Percentiles rank a stretch among this genome's conserved stretches.
Evolutionary conservation across 2,329 filamentous ascomycete species (phyloP).

Genomic region (Aureobasidium sp.): DNA sequence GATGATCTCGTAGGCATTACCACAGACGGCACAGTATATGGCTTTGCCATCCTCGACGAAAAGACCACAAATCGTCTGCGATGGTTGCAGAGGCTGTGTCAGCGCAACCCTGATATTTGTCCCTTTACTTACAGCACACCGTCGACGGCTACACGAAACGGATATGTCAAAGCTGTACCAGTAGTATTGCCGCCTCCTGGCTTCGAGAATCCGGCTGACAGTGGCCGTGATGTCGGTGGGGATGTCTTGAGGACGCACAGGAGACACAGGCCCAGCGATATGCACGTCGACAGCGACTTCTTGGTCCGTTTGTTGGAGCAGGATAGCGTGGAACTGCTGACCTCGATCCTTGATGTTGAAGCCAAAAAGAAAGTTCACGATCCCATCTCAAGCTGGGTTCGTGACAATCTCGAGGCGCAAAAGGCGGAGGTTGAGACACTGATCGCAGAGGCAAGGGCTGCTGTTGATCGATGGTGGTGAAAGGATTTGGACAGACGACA

Average conservation of each 20-base stretch:
- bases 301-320: conserved; percentile 26
- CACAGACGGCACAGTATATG: conserved; percentile 43
- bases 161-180: not conserved
- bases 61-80: conserved; percentile 60
- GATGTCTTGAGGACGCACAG: conserved; percentile 14
- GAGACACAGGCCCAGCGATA: conserved; percentile 17
- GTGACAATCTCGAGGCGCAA: conserved; percentile 23
- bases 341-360: conserved; percentile 15
- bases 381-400: conserved; percentile 23
- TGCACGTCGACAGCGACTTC: conserved; percentile 36
- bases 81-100: conserved; percentile 60
- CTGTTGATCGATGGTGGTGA: conserved; percentile 15
- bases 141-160: not conserved
- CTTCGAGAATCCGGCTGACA: conserved; percentile 8
- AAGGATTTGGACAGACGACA: too few species aligned
- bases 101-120: conserved; percentile 25
- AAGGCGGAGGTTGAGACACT: conserved; percentile 17
- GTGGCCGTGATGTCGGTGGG: conserved; percentile 14
- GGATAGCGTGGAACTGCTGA: conserved; percentile 19
- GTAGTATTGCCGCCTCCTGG: conserved; percentile 17
- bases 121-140: conserved; percentile 13
- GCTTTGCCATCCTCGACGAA: conserved; percentile 56
- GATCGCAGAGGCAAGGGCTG: conserved; percentile 15
- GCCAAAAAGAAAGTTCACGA: conserved; percentile 15
- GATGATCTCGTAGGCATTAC: conserved; percentile 42